phyloP scores from a whole-genome alignment of 306 rosid genomes.

The Vigna hirtella region DNA sequence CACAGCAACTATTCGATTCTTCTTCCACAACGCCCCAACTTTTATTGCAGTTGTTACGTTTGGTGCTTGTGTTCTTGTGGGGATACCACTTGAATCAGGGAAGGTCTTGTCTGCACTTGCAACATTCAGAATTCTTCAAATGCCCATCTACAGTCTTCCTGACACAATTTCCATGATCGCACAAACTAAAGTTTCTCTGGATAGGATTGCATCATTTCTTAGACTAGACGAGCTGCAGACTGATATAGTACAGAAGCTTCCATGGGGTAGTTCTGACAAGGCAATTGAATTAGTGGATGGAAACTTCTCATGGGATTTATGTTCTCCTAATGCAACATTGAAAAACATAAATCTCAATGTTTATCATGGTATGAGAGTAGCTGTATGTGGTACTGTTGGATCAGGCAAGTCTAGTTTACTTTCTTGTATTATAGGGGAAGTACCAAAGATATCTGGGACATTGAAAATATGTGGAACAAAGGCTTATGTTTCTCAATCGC shows the following conservation, averaged over 20 bases:
- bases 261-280: slow-evolving; percentile 61
- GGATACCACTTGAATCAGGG: slow-evolving; percentile 88
- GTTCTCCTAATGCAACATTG: slow-evolving; percentile 58
- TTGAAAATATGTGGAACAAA: slow-evolving; percentile 76
- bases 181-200: slow-evolving; percentile 86
- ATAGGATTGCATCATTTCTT: slow-evolving; percentile 77
- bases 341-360: slow-evolving; percentile 61
- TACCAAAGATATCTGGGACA: slow-evolving; percentile 74
- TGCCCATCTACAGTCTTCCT: slow-evolving; percentile 75
- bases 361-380: slow-evolving; percentile 73
- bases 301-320: slow-evolving; percentile 78
- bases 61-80: slow-evolving; percentile 70
- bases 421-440: slow-evolving; percentile 81
- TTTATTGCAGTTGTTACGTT: slow-evolving; percentile 81
- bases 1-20: slow-evolving; percentile 51
- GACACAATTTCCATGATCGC: slow-evolving; percentile 77
- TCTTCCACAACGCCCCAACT: slow-evolving; percentile 78
- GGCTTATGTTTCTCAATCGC: slow-evolving; percentile 92
- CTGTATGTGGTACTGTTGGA: slow-evolving; percentile 91
- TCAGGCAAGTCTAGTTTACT: slow-evolving; percentile 93
- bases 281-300: slow-evolving; percentile 72
- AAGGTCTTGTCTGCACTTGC: slow-evolving; percentile 90
- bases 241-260: slow-evolving; percentile 70
- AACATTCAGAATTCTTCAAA: slow-evolving; percentile 83
- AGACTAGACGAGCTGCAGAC: slow-evolving; percentile 68